A percentile compares a stretch with the other conserved stretches of the same genome.
Conservation (phyloP, 2,329 filamentous ascomycete species). For the Epichloe amarillans region DNA sequence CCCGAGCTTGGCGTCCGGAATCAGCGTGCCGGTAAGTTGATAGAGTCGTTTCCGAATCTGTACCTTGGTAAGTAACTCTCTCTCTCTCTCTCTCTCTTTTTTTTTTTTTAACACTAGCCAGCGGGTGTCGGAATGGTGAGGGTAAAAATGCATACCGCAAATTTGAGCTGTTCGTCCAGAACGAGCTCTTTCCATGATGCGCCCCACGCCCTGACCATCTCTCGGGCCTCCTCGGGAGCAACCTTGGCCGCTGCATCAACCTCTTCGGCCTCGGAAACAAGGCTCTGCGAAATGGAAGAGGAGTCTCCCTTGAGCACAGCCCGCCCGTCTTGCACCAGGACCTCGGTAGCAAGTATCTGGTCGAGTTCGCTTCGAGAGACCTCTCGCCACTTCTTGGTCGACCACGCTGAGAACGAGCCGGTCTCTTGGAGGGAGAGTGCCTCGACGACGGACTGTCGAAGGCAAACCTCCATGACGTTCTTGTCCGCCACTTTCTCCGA, state of each 20-base stretch:
- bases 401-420: conserved; percentile 18
- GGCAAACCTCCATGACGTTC: conserved; percentile 32
- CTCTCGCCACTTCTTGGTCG: conserved; percentile 20
- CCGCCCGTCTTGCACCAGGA: conserved; percentile 28
- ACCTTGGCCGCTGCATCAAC: conserved; percentile 13
- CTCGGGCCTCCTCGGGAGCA: conserved; percentile 26
- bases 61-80: no score
- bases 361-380: conserved; percentile 21
- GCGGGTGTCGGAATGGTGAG: no score
- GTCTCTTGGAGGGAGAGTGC: conserved; percentile 30
- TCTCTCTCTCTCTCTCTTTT: no score
- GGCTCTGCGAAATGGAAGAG: conserved; percentile 17
- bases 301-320: conserved; percentile 27
- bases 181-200: conserved; percentile 43
- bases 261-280: conserved; percentile 18
- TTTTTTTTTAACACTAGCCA: no score
- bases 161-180: conserved; percentile 51
- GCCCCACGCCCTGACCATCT: conserved; percentile 34
- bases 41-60: conserved; percentile 71
- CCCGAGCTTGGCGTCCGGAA: conserved; percentile 57
- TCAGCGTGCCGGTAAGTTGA: conserved; percentile 64
- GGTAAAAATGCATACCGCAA: conserved; percentile 46
- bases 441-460: conserved; percentile 40
- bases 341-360: conserved; percentile 20
- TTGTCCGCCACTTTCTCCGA: conserved; percentile 27